Evolutionary conservation across 495 filamentous ascomycete species (phyloP), one percentile per base, ranked within the genome.

Genomic region (Umbilicaria muhlenbergii): DNA sequence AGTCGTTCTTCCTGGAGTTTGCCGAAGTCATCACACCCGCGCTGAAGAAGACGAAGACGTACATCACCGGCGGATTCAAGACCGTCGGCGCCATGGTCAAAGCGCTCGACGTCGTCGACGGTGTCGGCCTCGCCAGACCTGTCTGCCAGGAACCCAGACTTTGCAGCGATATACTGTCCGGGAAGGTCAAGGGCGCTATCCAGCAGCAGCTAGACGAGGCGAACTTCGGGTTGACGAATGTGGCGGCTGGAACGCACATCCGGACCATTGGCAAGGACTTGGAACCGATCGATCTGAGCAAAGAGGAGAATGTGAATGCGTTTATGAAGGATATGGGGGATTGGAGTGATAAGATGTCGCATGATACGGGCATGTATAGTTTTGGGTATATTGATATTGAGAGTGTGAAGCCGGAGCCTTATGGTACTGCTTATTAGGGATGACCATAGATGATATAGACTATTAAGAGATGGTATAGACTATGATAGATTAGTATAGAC

Each of bases 1-100:
- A 81, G 53, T 66, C 74, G 5, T 80, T 78, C 60, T 81, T 81
- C 61, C 56, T 81, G 38, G 73, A 80, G 13, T 80, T 79, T 45
- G 78, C 77, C 3, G 69, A 80, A 34, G 44, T 60, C 36, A 79
- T 80, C 38, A 62, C 66, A 8, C 73, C 70, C n/a, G 60, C 59
- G 11, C 60, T 77, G 19, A 64, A 47, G 17, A 64, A 71, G 51
- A 74, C 72, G 11, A 73, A 67, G 51, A 61, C 61, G 1, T 80
- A 74, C 46, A 60, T 81, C 41, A 81, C 78, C 3, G 78, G 78
- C 13, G 77, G 78, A 3, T 64, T 83, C 45, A 62, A 68, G 49
- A 71, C 75, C 1, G 74, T 65, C 1, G 62, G 63, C n/a, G 78
- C 62, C 3, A 80, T 83, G 77, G 70, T 75, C 28, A 58, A 70